Evolutionary conservation across 129 eudicot species (phyloP), one percentile per base, ranked within the genome.

Genomic region (Flaveria robusta): DNA sequence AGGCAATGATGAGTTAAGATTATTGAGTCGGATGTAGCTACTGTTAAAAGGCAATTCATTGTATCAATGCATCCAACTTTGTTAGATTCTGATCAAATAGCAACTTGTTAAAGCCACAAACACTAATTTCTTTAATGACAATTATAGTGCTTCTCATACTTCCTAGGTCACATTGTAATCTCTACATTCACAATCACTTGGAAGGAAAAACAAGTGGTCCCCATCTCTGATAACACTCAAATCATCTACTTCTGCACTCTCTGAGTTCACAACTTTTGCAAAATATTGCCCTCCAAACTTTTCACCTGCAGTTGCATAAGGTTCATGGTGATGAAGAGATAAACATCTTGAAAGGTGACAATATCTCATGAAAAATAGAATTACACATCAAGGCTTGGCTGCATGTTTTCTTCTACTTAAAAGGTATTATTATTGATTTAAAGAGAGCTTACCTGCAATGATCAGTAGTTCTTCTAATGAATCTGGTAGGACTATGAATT

Each of bases 231-330:
- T 71, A 66, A 91, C 92, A 77, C 79, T 78, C 78, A 91, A 60
- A 74, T 94, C 98, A 68, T 91, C 98, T 84, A 94, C 86, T 77
- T 94, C 98, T 81, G 97, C 93, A 77, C 85, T 68, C 82, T 91
- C 98, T 27, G 87, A 79, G 72, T 83, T 91, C 62, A 89, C 89
- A 50, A 89, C 79, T 71, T 82, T 86, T 58, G 86, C 78, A 70
- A 87, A 84, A 31, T 75, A 73, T 77, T 77, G 60, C 43, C 77
- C 84, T 83, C 90, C 93, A 58, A 91, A 86, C 78, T 89, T 94
- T 66, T 91, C 77, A 79, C 97, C 98, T 94, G 96, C 92, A 88
- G 72, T 75, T 64, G 47, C 46, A 74, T 62, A 27, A 52, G 79
- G 69, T 71, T 31, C 54, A 71, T 39, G 74, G 76, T 71, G 47